Base-by-base conservation (phyloP, 148 eudicot species). In the Rhododendron williamsianum region DNA sequence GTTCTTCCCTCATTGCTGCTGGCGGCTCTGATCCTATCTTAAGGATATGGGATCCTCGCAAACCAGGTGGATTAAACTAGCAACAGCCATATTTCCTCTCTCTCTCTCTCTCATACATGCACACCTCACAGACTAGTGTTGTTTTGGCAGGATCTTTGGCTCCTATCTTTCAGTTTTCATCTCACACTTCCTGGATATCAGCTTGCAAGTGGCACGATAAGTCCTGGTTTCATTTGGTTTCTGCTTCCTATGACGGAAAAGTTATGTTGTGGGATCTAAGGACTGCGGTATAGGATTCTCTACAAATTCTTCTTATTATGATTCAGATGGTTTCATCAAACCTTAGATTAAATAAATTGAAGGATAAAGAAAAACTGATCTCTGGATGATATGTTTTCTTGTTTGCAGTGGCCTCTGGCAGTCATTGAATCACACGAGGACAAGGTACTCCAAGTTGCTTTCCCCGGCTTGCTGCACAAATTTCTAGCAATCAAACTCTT, bases 31-130 rank as follows among this genome's bases (percentile, higher is more conserved):
- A 97, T 83, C 93, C 92, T 87, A 89, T 89, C 71, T 89, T 97
- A 86, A 91, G 99, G 87, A 87, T 97, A 87, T 97, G 99, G 99
- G 99, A 97, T 91, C 98, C 99, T 88, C 98, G 99, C 81, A 95
- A 92, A 88, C 99, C 98, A 92, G 99, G 99, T 94, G 12, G 69
- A 69, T 85, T 51, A 33, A 54, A 51, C 79, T 33, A 74, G 48
- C 79, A 63, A 76, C 41, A 76, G 27, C 15, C 81, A n/a, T 35
- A 3, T 18, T 5, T 2, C 15, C 71, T 76, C 3, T 36, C 35
- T 60, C 72, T 15, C 48, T 41, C 27, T 41, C 81, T 45, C 36
- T 8, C 38, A 49, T 1, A 13, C 21, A 82, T 23, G 27, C 45
- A 60, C 23, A 45, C 69, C 85, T 89, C 33, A 86, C 84, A 45